These are phyloP conservation scores for Starmerella powellii DNA, from an alignment of 805 yeast species.

Conservation along the genomic window DNA sequence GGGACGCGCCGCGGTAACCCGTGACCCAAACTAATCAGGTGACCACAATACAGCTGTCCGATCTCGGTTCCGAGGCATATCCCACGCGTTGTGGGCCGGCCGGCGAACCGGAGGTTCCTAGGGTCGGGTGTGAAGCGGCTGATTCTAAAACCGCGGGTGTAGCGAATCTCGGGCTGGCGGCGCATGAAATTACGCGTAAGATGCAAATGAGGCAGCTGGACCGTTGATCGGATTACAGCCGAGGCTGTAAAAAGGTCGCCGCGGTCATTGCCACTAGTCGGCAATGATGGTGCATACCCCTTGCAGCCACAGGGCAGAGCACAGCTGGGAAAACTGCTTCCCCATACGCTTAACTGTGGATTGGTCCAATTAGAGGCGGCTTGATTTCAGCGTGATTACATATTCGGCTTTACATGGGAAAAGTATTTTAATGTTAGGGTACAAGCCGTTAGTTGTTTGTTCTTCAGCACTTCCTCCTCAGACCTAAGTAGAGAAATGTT, in stretches of 20 bases:
- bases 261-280: no score
- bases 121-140: not conserved
- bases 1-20: no score
- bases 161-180: no score
- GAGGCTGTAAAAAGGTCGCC: no score
- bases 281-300: no score
- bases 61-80: conserved; percentile 12
- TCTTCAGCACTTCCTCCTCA: not conserved
- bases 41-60: no score
- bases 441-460: not conserved
- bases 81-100: not conserved
- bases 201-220: no score
- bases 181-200: no score
- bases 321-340: not conserved
- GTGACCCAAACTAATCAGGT: no score
- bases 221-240: no score
- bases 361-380: conserved; percentile 11
- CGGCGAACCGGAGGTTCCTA: not conserved
- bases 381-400: conserved; percentile 15
- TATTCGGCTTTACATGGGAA: conserved; percentile 6
- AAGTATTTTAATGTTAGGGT: conserved; percentile 13
- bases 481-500: conserved; percentile 8
- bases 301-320: not conserved
- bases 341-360: not conserved
- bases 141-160: no score